Conservation (phyloP, 768 basidiomycete species). For the Psilocybe cubensis region DNA sequence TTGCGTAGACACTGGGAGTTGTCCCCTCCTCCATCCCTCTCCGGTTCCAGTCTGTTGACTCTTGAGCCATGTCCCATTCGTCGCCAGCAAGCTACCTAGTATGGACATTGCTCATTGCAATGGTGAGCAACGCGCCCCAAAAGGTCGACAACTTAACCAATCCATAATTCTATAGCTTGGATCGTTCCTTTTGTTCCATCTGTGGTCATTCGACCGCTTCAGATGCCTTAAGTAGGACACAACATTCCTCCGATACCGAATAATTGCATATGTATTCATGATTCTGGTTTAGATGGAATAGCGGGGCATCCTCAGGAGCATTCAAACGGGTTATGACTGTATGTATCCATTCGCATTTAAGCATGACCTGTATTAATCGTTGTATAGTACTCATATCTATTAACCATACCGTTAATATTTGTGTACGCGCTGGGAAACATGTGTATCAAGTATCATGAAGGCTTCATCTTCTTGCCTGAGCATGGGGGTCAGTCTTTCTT, state of each 20-base stretch:
- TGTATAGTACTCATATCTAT: constrained; percentile 71
- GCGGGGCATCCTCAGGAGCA: constrained; percentile 65
- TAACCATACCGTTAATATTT: constrained; percentile 62
- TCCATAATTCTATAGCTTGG: constrained; percentile 46
- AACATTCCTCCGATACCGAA: neutral
- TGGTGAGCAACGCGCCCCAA: constrained; percentile 43
- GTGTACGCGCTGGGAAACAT: constrained; percentile 65
- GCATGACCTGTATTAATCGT: neutral
- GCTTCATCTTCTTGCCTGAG: constrained; percentile 50
- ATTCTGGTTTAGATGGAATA: constrained; percentile 60
- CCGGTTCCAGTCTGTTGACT: neutral
- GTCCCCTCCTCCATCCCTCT: constrained; percentile 12
- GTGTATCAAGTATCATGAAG: constrained; percentile 75
- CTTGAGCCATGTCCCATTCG: constrained; percentile 57
- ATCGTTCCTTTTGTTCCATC: constrained; percentile 67
- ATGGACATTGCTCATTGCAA: constrained; percentile 57
- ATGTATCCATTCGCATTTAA: constrained; percentile 20
- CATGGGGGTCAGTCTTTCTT: constrained; percentile 50
- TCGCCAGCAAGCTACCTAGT: constrained; percentile 64
- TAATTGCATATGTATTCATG: neutral
- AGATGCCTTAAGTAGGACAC: constrained; percentile 70
- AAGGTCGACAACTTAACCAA: neutral
- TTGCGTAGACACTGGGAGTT: neutral
- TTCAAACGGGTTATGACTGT: constrained; percentile 91
- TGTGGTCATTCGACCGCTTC: constrained; percentile 84